These are phyloP conservation scores for Ustilago cynodontis DNA, from an alignment of 1,284 basidiomycete genomes.

Conservation along the genomic window DNA sequence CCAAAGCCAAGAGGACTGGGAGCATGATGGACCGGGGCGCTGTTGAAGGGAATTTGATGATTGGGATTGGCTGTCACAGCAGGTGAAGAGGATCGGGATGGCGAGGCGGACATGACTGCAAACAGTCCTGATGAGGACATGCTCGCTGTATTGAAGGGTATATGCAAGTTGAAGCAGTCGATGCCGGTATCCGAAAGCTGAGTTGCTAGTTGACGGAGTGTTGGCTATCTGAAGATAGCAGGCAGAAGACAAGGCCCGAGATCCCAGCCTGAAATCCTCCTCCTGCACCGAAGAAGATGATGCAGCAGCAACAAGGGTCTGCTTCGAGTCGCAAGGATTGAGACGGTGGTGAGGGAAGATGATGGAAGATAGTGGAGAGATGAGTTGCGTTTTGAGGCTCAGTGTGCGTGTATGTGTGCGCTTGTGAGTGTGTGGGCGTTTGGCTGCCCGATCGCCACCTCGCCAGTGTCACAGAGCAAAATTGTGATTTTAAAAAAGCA, in stretches of 20 bases:
- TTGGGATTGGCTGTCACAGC: constrained; percentile 38
- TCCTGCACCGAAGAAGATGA: background rate
- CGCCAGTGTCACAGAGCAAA: background rate
- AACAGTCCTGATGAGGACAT: constrained; percentile 39
- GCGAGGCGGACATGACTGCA: constrained; percentile 43
- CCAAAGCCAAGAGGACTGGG: constrained; percentile 58
- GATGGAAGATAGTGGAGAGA: constrained; percentile 6
- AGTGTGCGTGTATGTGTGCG: constrained; percentile 4
- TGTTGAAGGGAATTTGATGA: constrained; percentile 59
- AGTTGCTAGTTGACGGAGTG: background rate
- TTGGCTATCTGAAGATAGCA: background rate
- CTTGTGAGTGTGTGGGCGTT: background rate
- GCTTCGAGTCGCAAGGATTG: background rate
- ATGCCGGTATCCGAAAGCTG: background rate
- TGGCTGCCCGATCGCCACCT: constrained; percentile 7
- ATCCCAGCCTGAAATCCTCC: background rate
- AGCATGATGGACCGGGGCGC: constrained; percentile 55
- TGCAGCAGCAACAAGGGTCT: background rate
- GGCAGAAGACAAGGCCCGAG: background rate
- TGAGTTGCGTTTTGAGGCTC: background rate
- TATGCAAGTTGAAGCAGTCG: background rate
- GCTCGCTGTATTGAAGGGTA: constrained; percentile 3
- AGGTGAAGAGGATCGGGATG: constrained; percentile 49
- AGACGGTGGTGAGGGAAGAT: constrained; percentile 6
- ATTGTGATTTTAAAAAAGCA: constrained; percentile 3